phyloP scores from a whole-genome alignment of 441 rosid species.

The Arabidopsis lyrata region DNA sequence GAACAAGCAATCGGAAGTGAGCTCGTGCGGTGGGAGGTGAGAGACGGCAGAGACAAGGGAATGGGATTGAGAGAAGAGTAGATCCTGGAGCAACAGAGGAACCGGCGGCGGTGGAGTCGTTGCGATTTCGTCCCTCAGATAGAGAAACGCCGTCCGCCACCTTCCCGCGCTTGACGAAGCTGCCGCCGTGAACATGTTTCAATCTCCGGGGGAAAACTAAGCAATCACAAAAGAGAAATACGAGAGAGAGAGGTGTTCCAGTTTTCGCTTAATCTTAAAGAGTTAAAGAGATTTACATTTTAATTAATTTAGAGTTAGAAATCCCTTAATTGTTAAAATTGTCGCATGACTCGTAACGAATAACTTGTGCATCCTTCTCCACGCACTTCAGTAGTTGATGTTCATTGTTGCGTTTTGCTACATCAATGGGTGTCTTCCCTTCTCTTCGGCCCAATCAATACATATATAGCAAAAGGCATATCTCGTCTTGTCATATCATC shows the following conservation, averaged over 20 bases:
- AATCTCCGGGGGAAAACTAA: not conserved
- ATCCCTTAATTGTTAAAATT: too few species aligned
- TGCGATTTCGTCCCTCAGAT: slow-evolving; percentile 74
- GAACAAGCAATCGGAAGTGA: slow-evolving; percentile 45
- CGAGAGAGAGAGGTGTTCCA: not conserved
- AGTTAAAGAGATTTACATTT: not conserved
- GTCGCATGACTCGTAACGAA: too few species aligned
- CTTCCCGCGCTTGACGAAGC: slow-evolving; percentile 49
- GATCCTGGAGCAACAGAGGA: slow-evolving; percentile 57
- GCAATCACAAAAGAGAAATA: not conserved
- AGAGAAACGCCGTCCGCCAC: slow-evolving; percentile 86
- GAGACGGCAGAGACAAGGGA: slow-evolving; percentile 66
- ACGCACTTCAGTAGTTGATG: too few species aligned
- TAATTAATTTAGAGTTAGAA: too few species aligned
- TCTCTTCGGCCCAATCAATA: not conserved
- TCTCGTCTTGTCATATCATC: not conserved
- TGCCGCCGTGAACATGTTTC: slow-evolving; percentile 45
- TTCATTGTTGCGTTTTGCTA: too few species aligned
- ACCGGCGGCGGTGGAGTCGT: slow-evolving; percentile 57
- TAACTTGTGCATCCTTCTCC: too few species aligned
- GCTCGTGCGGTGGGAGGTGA: slow-evolving; percentile 72
- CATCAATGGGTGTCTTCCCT: too few species aligned
- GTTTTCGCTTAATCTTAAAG: not conserved
- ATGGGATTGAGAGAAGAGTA: slow-evolving; percentile 64
- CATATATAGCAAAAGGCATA: slow-evolving; percentile 1